Conservation (phyloP, 148 eudicot genomes). For the Drosera capensis region DNA sequence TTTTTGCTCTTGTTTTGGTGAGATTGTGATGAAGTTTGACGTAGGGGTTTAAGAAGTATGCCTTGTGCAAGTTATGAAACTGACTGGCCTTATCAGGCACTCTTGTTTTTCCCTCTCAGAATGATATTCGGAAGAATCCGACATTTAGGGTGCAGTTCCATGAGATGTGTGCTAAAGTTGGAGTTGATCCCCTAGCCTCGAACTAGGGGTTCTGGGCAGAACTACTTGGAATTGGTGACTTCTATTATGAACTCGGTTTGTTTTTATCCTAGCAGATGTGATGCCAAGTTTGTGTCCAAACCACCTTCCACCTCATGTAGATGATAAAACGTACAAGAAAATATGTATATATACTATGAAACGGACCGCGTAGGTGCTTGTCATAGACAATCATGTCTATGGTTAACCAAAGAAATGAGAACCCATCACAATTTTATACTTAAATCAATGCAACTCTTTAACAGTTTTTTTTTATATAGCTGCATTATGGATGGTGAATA, state of each 20-base stretch:
- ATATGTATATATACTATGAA: background rate
- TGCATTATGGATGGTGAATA: too few species aligned
- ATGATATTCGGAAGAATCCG: slow-evolving; percentile 96
- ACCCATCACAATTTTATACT: too few species aligned
- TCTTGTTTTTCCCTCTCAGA: slow-evolving; percentile 22
- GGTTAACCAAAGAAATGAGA: too few species aligned
- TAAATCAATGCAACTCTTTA: too few species aligned
- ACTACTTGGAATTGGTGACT: slow-evolving; percentile 92
- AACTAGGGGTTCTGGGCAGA: slow-evolving; percentile 99
- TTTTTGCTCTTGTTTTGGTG: too few species aligned
- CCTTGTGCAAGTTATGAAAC: too few species aligned
- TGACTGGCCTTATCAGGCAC: too few species aligned
- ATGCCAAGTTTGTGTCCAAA: background rate
- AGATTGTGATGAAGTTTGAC: background rate
- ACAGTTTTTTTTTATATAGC: too few species aligned
- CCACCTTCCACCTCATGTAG: too few species aligned
- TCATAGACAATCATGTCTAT: too few species aligned
- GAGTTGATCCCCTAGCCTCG: slow-evolving; percentile 95
- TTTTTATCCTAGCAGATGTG: slow-evolving; percentile 2
- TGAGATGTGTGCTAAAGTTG: slow-evolving; percentile 99
- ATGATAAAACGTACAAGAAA: too few species aligned
- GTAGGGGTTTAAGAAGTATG: background rate
- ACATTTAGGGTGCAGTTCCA: slow-evolving; percentile 92
- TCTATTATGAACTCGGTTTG: slow-evolving; percentile 95
- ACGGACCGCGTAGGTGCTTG: too few species aligned